Evolutionary conservation across 257 asterid species (phyloP).

Genomic region (Nicotiana benthamiana): DNA sequence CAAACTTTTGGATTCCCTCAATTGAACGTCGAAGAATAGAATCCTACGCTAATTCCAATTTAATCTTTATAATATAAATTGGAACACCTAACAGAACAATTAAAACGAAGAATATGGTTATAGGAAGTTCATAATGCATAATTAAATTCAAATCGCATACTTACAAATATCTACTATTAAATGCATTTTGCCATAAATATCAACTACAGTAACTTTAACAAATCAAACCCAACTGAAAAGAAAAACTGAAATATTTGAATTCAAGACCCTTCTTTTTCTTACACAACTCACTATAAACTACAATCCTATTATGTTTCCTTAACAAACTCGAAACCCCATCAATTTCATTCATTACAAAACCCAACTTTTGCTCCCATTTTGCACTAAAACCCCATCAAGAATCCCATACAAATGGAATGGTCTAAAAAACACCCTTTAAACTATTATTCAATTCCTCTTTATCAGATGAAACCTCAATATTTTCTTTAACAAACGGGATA

Average conservation of each 20-base stretch:
- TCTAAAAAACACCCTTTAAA: constrained; percentile 34
- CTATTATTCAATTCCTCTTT: constrained; percentile 46
- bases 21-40: background rate
- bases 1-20: background rate
- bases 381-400: constrained; percentile 35
- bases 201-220: background rate
- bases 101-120: background rate
- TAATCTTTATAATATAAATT: background rate
- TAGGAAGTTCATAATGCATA: background rate
- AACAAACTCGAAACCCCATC: background rate
- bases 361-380: constrained; percentile 36
- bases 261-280: constrained; percentile 29
- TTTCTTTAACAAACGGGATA: constrained; percentile 31
- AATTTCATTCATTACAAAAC: constrained; percentile 20
- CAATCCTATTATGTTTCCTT: background rate
- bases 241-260: too few species aligned
- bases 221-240: background rate
- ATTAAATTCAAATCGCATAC: background rate
- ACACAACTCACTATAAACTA: constrained; percentile 9
- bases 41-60: background rate
- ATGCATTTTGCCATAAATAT: background rate
- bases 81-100: background rate
- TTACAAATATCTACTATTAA: background rate
- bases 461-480: constrained; percentile 51
- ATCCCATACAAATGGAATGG: constrained; percentile 34